Evolutionary conservation across 2,329 filamentous ascomycete genomes (phyloP), one percentile per base, ranked within the genome.

Genomic region (Monilinia vaccinii-corymbosi): DNA sequence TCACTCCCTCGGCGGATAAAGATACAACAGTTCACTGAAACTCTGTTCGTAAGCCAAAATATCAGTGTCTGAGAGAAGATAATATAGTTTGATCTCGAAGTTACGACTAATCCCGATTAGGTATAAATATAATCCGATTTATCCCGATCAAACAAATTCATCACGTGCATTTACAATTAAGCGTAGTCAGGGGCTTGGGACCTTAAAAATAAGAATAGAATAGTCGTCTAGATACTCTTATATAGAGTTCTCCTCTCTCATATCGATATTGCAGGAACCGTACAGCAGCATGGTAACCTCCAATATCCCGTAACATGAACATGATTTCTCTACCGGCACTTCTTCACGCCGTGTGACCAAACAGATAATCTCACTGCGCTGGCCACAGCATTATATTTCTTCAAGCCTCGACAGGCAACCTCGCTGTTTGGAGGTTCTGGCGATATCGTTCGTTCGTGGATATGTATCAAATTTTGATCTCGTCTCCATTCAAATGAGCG

Each of bases 401-500:
- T 58, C 46, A 42, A 32, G 51, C 18, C 38, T 55, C 28, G 46
- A 58, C 47, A 58, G 21, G 56, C 56, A 40, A 58, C 46, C 48
- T 58, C 56, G 56, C 48, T 58, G 56, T 52, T 58, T 52, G 28
- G 45, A 58, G 56, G 47, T 36, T 36, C 38, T 58, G 45, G 32
- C 34, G 55, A 32, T 50, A 40, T 50, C 51, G n/a, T n/a, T n/a
- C n/a, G n/a, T n/a, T n/a, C n/a, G 21, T 23, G 51, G 38, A 23
- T 18, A 55, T 55, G 32, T 25, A 55, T 32, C 51, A 32, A 44
- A 44, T 44, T 31, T 55, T 55, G 14, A 16, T 42, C 25, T 52
- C 40, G 57, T 59, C 57, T 55, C 57, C 57, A 59, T 55, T 36
- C 38, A 59, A 38, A 55, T 53, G 49, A 59, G 47, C 57, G 48